Base-by-base conservation (phyloP, 1,139 yeast species). In the Saccharomyces uvarum region DNA sequence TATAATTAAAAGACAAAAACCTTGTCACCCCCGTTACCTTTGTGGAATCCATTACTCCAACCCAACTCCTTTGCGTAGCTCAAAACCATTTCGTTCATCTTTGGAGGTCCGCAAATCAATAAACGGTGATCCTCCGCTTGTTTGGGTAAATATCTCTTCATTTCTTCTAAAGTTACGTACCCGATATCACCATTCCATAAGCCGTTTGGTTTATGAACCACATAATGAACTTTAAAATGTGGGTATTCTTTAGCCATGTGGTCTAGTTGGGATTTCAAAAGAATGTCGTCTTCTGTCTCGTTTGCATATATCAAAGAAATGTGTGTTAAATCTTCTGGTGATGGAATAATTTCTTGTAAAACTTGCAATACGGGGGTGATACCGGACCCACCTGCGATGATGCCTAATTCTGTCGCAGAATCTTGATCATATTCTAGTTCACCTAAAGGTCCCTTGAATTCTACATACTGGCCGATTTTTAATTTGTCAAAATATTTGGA, bases 371-470 rank as follows among this genome's bases (percentile, higher is more conserved):
- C 82, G 21, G 95, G 93, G n/a, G 95, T 86, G 56, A 86, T 84
- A 54, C 93, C 93, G 0, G 90, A 81, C 14, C 93, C 93, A 61
- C 91, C 93, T n/a, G 91, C 91, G 61, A 86, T 76, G 73, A 86
- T 77, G 13, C 83, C 84, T 58, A 86, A 76, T 56, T 81, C 79
- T 57, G 78, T 78, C 47, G 82, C 83, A 75, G 81, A 78, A 65
- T 84, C 84, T 26, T 82, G 69, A 33, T 70, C 67, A 68, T 86
- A 86, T 55, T 78, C 72, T 69, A 86, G 80, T 66, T 84, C 77
- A 11, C 95, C 95, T 53, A 86, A 86, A 26, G 93, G 90, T 3
- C 95, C 95, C 69, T 84, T 79, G 64, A 86, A 86, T 60, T 80
- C 80, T 41, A 84, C 87, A 21, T 79, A 76, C 67, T 82, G 83